phyloP scores from a whole-genome alignment of 116 monocot genomes.

The Dioscorea cayenensis region DNA sequence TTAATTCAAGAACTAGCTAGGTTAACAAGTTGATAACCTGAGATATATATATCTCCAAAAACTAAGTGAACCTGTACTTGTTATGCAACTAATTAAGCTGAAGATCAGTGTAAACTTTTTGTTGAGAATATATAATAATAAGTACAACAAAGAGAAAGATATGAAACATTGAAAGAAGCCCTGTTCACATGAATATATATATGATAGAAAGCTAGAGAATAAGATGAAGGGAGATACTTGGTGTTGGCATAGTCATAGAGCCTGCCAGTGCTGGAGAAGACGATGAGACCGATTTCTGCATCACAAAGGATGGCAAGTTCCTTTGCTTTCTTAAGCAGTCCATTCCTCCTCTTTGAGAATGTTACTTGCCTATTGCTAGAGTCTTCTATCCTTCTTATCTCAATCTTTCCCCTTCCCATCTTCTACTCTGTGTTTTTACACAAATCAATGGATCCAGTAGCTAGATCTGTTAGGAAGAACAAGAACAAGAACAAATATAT shows the following conservation, averaged over 20 bases:
- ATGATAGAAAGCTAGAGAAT: background rate
- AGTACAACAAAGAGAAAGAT: no score
- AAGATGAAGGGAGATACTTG: background rate
- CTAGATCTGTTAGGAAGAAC: background rate
- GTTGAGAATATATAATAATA: no score
- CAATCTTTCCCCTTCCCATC: constrained; percentile 6
- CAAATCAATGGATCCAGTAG: background rate
- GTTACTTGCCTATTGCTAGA: background rate
- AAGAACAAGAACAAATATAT: no score
- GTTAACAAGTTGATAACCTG: no score
- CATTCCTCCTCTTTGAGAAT: constrained; percentile 6
- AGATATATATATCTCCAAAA: no score
- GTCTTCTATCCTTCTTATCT: constrained; percentile 1
- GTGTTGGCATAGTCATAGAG: background rate
- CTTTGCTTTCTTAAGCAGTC: constrained; percentile 1
- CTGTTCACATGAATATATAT: background rate
- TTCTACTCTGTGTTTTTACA: background rate
- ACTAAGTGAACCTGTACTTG: no score
- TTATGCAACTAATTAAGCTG: no score
- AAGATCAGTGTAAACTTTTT: no score
- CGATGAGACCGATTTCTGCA: background rate
- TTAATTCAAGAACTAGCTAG: no score
- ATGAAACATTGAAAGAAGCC: background rate
- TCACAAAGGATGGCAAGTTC: constrained; percentile 2
- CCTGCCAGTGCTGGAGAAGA: constrained; percentile 4